A percentile compares a stretch with the other conserved stretches of the same genome.
phyloP scores from a whole-genome alignment of 2,329 filamentous ascomycete genomes.

The Colletotrichum sp. region DNA sequence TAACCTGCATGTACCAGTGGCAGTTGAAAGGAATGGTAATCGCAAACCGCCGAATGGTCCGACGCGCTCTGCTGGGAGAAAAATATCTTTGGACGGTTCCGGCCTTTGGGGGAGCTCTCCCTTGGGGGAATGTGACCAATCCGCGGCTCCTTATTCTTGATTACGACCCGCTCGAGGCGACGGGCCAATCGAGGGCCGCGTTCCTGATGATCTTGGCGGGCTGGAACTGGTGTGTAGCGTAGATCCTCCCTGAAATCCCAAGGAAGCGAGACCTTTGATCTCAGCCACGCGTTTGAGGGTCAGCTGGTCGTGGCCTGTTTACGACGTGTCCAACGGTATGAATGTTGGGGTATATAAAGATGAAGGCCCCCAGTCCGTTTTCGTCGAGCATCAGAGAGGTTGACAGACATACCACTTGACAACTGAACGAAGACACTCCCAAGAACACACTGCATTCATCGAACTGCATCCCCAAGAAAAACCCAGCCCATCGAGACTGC shows the following conservation, averaged over 20 bases:
- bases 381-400: fast-evolving
- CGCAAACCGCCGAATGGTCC: background rate
- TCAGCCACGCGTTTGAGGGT: background rate
- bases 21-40: background rate
- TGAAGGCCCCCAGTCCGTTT: background rate
- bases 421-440: background rate
- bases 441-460: background rate
- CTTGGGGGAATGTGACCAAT: background rate
- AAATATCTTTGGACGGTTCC: background rate
- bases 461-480: background rate
- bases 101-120: background rate
- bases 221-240: background rate
- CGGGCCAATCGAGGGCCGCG: background rate
- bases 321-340: background rate
- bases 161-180: background rate
- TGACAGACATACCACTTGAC: background rate
- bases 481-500: background rate
- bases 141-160: background rate
- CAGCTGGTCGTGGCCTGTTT: background rate
- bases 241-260: background rate
- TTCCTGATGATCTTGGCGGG: background rate
- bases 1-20: background rate
- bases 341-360: background rate
- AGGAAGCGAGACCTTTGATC: background rate
- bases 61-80: background rate